Evolutionary conservation across 495 filamentous ascomycete species (phyloP).

Genomic region (Astrothelium subdiscretum): DNA sequence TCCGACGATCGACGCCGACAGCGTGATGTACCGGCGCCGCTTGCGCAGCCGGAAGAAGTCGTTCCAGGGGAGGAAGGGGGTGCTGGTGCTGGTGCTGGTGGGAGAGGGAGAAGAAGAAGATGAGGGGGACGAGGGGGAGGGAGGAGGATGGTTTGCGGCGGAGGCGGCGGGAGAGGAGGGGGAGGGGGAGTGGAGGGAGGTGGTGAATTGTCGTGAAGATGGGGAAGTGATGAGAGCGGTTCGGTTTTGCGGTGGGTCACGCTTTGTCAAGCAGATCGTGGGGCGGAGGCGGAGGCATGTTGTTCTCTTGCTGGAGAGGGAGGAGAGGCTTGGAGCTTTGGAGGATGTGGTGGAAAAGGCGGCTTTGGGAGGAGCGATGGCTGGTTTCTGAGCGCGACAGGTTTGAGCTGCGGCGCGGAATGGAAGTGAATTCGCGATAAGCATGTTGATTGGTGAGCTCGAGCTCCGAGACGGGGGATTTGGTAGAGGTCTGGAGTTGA

Average conservation of each 20-base stretch:
- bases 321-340: background rate
- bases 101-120: background rate
- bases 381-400: background rate
- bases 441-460: background rate
- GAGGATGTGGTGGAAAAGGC: background rate
- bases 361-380: background rate
- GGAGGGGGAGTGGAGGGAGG: background rate
- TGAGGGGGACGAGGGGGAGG: background rate
- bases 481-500: background rate
- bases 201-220: background rate
- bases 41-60: slow-evolving; percentile 84
- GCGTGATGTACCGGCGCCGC: slow-evolving; percentile 69
- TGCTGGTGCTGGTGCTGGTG: background rate
- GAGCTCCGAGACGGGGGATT: background rate
- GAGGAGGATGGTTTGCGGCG: background rate
- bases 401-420: background rate
- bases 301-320: background rate
- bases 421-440: background rate
- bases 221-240: background rate
- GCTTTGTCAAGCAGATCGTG: background rate
- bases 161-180: too few species aligned
- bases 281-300: background rate
- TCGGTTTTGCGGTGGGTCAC: background rate
- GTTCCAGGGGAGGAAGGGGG: slow-evolving; percentile 63
- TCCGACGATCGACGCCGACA: slow-evolving; percentile 58